Evolutionary conservation across 2,329 filamentous ascomycete genomes (phyloP).

Genomic region (Colletotrichum lini): DNA sequence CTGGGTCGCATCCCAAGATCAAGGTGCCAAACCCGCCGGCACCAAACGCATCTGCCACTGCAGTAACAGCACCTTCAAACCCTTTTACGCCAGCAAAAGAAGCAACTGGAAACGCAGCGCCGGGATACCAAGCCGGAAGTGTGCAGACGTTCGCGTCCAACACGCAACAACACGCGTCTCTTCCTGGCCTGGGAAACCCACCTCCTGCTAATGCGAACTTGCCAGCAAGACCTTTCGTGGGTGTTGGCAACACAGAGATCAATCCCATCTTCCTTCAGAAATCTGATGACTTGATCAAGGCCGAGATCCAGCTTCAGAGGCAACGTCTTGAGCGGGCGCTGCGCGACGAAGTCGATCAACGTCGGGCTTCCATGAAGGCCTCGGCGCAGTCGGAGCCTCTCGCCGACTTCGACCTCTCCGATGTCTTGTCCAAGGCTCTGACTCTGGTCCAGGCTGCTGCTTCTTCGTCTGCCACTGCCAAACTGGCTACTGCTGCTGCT

Average conservation of each 20-base stretch:
- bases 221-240: conserved; percentile 56
- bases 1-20: conserved; percentile 79
- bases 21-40: conserved; percentile 64
- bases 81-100: conserved; percentile 27
- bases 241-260: conserved; percentile 75
- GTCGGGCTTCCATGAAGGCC: conserved; percentile 60
- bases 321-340: conserved; percentile 84
- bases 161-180: conserved; percentile 51
- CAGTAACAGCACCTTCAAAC: conserved; percentile 44
- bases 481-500: conserved; percentile 53
- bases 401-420: conserved; percentile 78
- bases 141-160: conserved; percentile 55
- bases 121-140: conserved; percentile 48
- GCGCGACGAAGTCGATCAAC: conserved; percentile 82
- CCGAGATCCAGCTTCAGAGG: conserved; percentile 84
- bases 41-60: conserved; percentile 40
- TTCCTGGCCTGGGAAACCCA: conserved; percentile 45
- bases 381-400: conserved; percentile 64
- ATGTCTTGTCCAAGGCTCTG: conserved; percentile 80
- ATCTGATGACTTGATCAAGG: conserved; percentile 85
- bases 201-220: conserved; percentile 51
- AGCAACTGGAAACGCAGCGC: conserved; percentile 1
- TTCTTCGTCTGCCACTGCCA: conserved; percentile 70
- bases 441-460: conserved; percentile 79
- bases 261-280: conserved; percentile 89